Evolutionary conservation across 768 basidiomycete genomes (phyloP).

Genomic region (Russula compacta): DNA sequence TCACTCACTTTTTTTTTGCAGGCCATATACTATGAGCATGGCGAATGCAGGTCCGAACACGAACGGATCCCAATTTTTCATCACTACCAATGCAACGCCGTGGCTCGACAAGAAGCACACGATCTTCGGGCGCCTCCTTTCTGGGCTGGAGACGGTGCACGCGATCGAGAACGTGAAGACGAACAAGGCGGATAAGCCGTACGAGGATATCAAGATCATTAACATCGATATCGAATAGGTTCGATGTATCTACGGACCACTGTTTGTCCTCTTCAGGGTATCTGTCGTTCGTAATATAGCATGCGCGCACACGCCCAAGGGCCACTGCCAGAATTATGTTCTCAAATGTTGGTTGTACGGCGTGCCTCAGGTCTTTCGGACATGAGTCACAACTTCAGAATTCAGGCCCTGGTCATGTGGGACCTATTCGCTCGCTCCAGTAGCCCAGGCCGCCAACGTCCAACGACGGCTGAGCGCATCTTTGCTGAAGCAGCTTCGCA

Average conservation of each 20-base stretch:
- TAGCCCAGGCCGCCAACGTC: not conserved
- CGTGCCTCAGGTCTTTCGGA: no score
- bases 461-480: not conserved
- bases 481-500: no score
- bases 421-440: not conserved
- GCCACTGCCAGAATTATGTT: no score
- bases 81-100: conserved; percentile 89
- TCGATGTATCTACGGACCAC: conserved; percentile 24
- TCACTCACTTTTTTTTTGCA: conserved; percentile 24
- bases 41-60: conserved; percentile 85
- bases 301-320: no score
- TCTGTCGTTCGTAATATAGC: no score
- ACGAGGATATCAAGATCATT: conserved; percentile 87
- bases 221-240: conserved; percentile 63
- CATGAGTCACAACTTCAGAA: no score
- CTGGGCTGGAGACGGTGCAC: conserved; percentile 85
- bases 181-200: conserved; percentile 80
- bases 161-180: conserved; percentile 86
- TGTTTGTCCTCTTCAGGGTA: not conserved
- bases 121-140: conserved; percentile 83
- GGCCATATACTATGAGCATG: conserved; percentile 95
- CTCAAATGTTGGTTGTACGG: no score
- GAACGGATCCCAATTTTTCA: conserved; percentile 97
- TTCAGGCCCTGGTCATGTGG: not conserved
- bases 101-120: conserved; percentile 92